Conservation (phyloP, 495 filamentous ascomycete species). For the Penicillium simplicissimum region DNA sequence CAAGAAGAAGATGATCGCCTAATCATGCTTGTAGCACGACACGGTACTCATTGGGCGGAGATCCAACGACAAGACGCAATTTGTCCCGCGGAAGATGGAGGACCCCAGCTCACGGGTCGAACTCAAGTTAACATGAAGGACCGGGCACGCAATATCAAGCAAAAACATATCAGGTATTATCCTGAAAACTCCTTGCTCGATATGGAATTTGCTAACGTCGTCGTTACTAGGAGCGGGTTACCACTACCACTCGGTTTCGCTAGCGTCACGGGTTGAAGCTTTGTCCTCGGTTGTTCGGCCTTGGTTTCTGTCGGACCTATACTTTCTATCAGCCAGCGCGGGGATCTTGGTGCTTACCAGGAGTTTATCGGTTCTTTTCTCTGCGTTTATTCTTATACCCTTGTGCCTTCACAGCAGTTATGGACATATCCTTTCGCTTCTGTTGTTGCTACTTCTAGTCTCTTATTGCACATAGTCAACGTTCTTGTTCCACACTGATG, state of each 20-base stretch:
- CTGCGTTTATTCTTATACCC: background rate
- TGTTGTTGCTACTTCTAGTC: background rate
- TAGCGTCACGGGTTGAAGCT: background rate
- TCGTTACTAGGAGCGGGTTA: background rate
- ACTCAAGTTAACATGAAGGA: conserved; percentile 82
- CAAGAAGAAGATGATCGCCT: conserved; percentile 37
- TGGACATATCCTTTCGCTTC: background rate
- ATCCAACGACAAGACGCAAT: conserved; percentile 32
- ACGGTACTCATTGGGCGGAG: conserved; percentile 27
- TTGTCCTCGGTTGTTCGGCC: background rate
- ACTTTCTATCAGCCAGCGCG: background rate
- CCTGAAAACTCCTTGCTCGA: background rate
- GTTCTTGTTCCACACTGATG: background rate
- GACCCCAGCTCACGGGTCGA: conserved; percentile 53
- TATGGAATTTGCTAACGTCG: background rate
- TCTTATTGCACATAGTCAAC: background rate
- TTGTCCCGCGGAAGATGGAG: conserved; percentile 23
- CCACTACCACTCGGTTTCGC: background rate
- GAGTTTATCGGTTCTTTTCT: background rate
- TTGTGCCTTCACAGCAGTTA: background rate
- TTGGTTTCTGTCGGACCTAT: background rate
- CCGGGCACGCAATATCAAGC: conserved; percentile 70
- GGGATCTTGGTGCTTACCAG: background rate
- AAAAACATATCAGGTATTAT: conserved; percentile 25
- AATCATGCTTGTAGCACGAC: conserved; percentile 24